phyloP scores from a whole-genome alignment of 345 rosid genomes.

The Trapa incisa region DNA sequence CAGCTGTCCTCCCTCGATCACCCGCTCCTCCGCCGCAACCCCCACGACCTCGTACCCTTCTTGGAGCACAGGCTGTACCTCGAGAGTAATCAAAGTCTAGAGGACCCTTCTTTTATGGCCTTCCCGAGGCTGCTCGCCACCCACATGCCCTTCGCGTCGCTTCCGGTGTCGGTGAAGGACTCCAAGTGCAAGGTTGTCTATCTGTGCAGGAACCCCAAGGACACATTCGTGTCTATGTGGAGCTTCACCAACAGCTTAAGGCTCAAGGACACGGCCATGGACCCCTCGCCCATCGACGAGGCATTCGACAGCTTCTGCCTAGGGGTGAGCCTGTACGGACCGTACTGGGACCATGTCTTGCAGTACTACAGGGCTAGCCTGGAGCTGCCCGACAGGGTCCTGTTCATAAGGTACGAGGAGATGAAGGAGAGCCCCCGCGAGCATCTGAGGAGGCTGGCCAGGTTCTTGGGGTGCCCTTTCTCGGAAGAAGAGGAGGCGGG shows the following conservation, averaged over 20 bases:
- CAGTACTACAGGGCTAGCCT: slow-evolving; percentile 1
- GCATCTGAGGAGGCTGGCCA: slow-evolving; percentile 6
- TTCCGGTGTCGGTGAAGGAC: neutral
- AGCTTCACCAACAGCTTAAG: neutral
- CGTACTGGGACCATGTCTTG: slow-evolving; percentile 10
- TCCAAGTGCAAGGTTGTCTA: slow-evolving; percentile 7
- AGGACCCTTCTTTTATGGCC: neutral
- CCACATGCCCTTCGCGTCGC: neutral
- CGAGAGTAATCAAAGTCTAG: neutral
- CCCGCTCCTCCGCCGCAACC: slow-evolving; percentile 2
- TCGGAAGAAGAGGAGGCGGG: slow-evolving; percentile 1
- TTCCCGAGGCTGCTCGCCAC: slow-evolving; percentile 4
- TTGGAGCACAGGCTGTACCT: neutral
- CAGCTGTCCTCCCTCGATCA: neutral
- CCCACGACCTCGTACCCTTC: slow-evolving; percentile 5
- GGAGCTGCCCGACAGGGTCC: slow-evolving; percentile 8
- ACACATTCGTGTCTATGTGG: slow-evolving; percentile 2
- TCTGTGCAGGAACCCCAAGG: slow-evolving; percentile 10
- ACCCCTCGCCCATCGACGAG: neutral
- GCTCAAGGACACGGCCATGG: neutral
- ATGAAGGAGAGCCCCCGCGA: slow-evolving; percentile 3
- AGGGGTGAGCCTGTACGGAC: slow-evolving; percentile 5
- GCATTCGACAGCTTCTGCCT: slow-evolving; percentile 7
- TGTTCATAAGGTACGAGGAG: slow-evolving; percentile 9
- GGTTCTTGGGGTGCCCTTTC: slow-evolving; percentile 9